Percentiles rank a stretch among this genome's conserved stretches.
phyloP scores from a whole-genome alignment of 2,329 filamentous ascomycete species.

The Diaporthe humulicola region DNA sequence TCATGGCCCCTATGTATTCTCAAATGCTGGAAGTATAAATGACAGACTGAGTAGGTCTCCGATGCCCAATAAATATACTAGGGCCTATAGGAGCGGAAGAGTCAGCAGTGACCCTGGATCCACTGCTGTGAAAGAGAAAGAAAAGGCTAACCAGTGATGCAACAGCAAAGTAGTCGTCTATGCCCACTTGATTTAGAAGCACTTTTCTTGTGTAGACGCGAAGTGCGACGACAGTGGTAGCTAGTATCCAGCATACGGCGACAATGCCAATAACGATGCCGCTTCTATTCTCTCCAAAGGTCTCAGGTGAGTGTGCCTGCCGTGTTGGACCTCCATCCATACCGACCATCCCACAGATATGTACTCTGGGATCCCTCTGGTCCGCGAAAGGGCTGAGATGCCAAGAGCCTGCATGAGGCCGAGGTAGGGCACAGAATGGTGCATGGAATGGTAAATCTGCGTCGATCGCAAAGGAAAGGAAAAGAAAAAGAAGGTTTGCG shows the following conservation, averaged over 20 bases:
- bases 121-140: background rate
- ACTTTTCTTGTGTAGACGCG: conserved; percentile 10
- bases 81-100: background rate
- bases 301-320: background rate
- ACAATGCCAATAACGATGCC: background rate
- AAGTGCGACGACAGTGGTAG: background rate
- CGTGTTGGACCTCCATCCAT: background rate
- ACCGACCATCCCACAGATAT: background rate
- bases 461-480: background rate
- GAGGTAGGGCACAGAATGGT: background rate
- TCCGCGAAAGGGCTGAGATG: background rate
- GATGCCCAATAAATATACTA: background rate
- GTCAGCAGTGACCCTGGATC: background rate
- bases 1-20: background rate
- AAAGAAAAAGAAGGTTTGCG: background rate
- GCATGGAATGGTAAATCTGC: too few species aligned
- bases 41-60: conserved; percentile 6
- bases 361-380: background rate
- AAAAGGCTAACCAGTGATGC: background rate
- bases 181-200: conserved; percentile 2
- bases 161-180: conserved; percentile 9
- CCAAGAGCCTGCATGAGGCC: background rate
- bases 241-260: background rate
- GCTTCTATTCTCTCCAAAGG: background rate
- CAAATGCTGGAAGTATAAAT: background rate